phyloP scores from a whole-genome alignment of 129 eudicot species.

The Sambucus nigra region DNA sequence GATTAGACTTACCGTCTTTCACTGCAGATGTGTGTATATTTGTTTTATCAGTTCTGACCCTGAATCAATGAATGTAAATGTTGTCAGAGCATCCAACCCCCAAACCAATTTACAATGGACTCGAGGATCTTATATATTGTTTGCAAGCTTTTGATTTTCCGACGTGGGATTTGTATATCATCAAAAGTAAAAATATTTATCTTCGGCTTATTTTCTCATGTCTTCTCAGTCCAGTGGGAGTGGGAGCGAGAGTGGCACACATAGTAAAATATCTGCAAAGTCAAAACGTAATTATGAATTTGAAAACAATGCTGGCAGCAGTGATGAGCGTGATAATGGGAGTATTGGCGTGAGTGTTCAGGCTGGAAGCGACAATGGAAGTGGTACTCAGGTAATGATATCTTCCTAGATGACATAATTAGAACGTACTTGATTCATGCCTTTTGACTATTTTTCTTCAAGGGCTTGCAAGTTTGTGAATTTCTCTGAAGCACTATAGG shows the following conservation, averaged over 20 bases:
- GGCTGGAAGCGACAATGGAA: conserved; percentile 8
- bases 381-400: conserved; percentile 12
- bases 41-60: too few relatives aligned
- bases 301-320: conserved; percentile 7
- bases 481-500: too few relatives aligned
- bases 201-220: conserved; percentile 2
- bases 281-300: conserved; percentile 2
- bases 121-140: background rate
- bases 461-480: too few relatives aligned
- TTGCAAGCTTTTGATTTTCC: background rate
- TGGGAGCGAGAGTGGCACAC: conserved; percentile 14
- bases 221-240: conserved; percentile 14
- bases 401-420: background rate
- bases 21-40: background rate
- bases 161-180: background rate
- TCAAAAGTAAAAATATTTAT: background rate
- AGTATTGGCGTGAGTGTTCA: background rate
- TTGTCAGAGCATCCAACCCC: too few relatives aligned
- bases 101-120: too few relatives aligned
- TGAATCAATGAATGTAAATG: too few relatives aligned
- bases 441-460: too few relatives aligned
- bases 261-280: conserved; percentile 5
- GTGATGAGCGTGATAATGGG: conserved; percentile 1
- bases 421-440: too few relatives aligned
- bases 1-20: background rate